Percentiles rank a stretch among this genome's conserved stretches.
These are phyloP conservation scores for Penicillium griseofulvum DNA, from an alignment of 2,329 filamentous ascomycete genomes.

Conservation along the genomic window DNA sequence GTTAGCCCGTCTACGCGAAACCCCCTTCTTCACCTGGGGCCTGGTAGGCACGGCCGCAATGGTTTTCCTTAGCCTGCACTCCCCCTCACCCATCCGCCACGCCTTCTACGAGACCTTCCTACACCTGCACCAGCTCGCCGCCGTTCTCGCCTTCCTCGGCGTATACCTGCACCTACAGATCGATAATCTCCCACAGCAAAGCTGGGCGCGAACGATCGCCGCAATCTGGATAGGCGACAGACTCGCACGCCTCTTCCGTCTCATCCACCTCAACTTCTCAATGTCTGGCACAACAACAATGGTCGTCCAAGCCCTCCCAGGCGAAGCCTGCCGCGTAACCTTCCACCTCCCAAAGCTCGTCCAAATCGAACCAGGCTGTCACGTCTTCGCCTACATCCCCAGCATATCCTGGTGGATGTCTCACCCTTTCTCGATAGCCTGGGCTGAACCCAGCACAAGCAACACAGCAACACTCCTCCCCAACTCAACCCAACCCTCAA, in stretches of 20 bases:
- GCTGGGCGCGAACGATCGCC: constrained; percentile 39
- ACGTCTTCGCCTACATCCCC: constrained; percentile 62
- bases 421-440: constrained; percentile 50
- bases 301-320: constrained; percentile 58
- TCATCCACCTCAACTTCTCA: constrained; percentile 56
- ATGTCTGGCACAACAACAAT: constrained; percentile 51
- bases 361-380: constrained; percentile 55
- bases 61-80: constrained; percentile 43
- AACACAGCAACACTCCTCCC: constrained; percentile 15
- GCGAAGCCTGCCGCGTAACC: constrained; percentile 60
- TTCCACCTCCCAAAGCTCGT: constrained; percentile 57
- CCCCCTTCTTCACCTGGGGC: constrained; percentile 46
- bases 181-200: constrained; percentile 42
- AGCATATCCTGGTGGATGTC: constrained; percentile 48
- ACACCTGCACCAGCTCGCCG: constrained; percentile 48
- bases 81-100: constrained; percentile 71
- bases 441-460: constrained; percentile 36
- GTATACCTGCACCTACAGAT: constrained; percentile 46
- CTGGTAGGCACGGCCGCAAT: constrained; percentile 45
- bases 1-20: constrained; percentile 32
- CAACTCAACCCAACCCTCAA: constrained; percentile 9
- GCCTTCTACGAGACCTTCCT: constrained; percentile 94
- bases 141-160: constrained; percentile 44
- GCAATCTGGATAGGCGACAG: constrained; percentile 45
- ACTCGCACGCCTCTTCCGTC: constrained; percentile 47